A percentile compares a stretch with the other conserved stretches of the same genome.
Evolutionary conservation across 108 stramenopile species (phyloP).

Genomic region (Cylindrotheca closterium): DNA sequence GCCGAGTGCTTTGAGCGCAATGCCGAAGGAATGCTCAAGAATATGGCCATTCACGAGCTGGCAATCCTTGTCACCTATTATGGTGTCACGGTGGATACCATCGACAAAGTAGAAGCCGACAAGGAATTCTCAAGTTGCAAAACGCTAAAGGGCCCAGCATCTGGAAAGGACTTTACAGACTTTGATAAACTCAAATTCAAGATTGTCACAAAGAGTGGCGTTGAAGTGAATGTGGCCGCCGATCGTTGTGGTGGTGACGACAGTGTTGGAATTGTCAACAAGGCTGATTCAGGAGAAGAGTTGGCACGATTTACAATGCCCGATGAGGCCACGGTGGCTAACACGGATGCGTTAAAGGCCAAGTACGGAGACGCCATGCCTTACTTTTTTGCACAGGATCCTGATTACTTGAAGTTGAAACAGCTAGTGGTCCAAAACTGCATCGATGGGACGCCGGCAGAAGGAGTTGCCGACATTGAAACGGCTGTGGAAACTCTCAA

Average conservation of each 20-base stretch:
- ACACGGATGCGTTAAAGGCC: constrained; percentile 40
- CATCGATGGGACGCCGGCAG: constrained; percentile 34
- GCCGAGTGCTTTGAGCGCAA: constrained; percentile 83
- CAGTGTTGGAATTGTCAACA: constrained; percentile 55
- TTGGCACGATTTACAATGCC: constrained; percentile 65
- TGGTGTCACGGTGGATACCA: constrained; percentile 70
- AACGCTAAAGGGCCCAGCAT: constrained; percentile 66
- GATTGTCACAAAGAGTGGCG: constrained; percentile 60
- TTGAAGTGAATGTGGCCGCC: constrained; percentile 62
- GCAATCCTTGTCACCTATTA: constrained; percentile 76
- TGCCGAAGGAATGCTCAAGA: constrained; percentile 87
- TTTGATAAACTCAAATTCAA: constrained; percentile 71
- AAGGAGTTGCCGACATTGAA: constrained; percentile 78
- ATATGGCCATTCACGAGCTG: constrained; percentile 91
- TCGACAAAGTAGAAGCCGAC: constrained; percentile 65
- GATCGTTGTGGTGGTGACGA: constrained; percentile 88
- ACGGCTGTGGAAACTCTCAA: constrained; percentile 77
- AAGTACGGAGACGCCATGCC: constrained; percentile 74
- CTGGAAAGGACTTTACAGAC: constrained; percentile 61
- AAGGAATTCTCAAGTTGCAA: constrained; percentile 63
- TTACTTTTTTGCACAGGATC: constrained; percentile 82
- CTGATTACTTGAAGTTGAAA: constrained; percentile 79
- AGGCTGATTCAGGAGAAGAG: constrained; percentile 38
- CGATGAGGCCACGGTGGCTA: constrained; percentile 48
- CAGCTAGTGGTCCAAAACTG: constrained; percentile 46